A percentile compares a stretch with the other conserved stretches of the same genome.
phyloP scores from a whole-genome alignment of 805 yeast species.

The Lipomyces chichibuensis region DNA sequence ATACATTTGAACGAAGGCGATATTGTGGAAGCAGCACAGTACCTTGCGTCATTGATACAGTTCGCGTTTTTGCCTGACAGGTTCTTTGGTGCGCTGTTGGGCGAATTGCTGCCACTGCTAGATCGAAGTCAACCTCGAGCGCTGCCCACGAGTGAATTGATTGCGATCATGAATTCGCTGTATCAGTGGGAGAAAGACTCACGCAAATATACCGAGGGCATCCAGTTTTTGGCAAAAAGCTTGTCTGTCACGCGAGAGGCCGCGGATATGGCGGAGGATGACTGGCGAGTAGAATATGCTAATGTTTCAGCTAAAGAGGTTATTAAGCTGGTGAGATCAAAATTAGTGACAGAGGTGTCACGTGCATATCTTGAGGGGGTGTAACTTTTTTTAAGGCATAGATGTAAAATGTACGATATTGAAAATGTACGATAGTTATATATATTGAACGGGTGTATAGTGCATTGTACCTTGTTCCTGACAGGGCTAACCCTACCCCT shows the following conservation, averaged over 20 bases:
- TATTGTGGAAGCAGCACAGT: slow-evolving; percentile 32
- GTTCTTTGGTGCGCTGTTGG: slow-evolving; percentile 20
- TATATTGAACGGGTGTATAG: no score
- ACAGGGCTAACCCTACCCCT: no score
- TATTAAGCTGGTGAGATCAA: slow-evolving; percentile 26
- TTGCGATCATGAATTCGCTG: slow-evolving; percentile 33
- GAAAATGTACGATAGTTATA: neutral
- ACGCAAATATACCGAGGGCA: slow-evolving; percentile 16
- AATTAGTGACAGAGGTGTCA: slow-evolving; percentile 37
- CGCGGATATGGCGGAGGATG: slow-evolving; percentile 16
- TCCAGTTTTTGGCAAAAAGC: slow-evolving; percentile 30
- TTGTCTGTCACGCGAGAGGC: slow-evolving; percentile 6
- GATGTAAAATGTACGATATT: neutral
- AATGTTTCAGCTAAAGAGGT: slow-evolving; percentile 27
- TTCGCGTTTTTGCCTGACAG: slow-evolving; percentile 40
- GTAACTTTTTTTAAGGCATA: slow-evolving; percentile 1
- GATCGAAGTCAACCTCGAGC: slow-evolving; percentile 24
- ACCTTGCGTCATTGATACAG: slow-evolving; percentile 38
- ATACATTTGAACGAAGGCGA: slow-evolving; percentile 14
- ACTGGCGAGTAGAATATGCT: slow-evolving; percentile 35
- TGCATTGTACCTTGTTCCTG: no score
- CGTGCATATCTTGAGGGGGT: slow-evolving; percentile 36
- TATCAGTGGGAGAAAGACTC: slow-evolving; percentile 37
- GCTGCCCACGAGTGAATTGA: slow-evolving; percentile 30
- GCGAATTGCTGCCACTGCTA: slow-evolving; percentile 19